Conservation (phyloP, 129 eudicot genomes). For the Artemisia annua region DNA sequence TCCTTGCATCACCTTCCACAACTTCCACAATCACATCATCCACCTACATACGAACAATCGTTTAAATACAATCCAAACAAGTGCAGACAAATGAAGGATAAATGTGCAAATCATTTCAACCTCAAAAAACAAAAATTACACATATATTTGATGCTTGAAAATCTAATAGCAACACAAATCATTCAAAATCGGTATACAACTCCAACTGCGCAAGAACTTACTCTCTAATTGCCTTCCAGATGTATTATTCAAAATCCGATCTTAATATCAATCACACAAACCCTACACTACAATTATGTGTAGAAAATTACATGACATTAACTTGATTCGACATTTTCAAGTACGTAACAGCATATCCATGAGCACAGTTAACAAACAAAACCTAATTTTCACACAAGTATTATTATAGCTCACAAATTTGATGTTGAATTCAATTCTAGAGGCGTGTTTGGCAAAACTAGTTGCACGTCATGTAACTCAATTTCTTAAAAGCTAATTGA, state of each 20-base stretch:
- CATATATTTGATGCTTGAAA: neutral
- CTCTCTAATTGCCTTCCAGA: neutral
- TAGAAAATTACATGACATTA: too few species aligned
- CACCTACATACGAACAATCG: slow-evolving; percentile 40
- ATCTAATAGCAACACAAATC: neutral
- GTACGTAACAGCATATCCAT: too few species aligned
- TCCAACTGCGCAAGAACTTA: neutral
- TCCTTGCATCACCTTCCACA: slow-evolving; percentile 90
- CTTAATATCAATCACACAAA: too few species aligned
- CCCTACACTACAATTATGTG: too few species aligned
- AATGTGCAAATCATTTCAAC: neutral
- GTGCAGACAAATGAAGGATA: neutral
- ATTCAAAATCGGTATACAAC: neutral
- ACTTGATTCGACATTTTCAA: too few species aligned
- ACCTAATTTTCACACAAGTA: too few species aligned
- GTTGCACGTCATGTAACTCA: too few species aligned
- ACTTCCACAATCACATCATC: slow-evolving; percentile 54
- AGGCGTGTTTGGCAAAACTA: neutral
- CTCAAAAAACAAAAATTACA: slow-evolving; percentile 9
- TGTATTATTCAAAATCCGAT: too few species aligned
- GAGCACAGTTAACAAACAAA: too few species aligned
- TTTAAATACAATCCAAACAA: slow-evolving; percentile 6
- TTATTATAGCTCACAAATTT: neutral
- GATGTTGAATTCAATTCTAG: neutral
- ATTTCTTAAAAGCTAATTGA: too few species aligned